Base-by-base conservation (phyloP, 768 basidiomycete genomes). In the Sarcomyxa edulis region DNA sequence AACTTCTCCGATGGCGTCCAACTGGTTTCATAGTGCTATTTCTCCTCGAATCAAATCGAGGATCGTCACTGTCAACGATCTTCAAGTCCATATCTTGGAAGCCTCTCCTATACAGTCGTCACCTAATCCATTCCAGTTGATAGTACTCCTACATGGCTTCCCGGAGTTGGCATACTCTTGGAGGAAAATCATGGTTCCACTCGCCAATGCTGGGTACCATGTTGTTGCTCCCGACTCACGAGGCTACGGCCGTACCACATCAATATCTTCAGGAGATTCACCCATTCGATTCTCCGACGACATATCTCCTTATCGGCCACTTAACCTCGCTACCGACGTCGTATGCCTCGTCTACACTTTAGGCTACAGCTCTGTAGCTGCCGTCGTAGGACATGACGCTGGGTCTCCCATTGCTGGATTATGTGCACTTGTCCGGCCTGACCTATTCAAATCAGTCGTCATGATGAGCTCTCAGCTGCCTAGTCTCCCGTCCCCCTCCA, bases 121-220 rank as follows among this genome's bases (percentile, higher is more conserved):
- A 26, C 50, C 56, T 16, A 55, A 60, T 5, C 75, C 72, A 1
- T n/a, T n/a, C 5, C 75, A 71, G 1, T 63, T 83, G 10, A 48
- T 81, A 32, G 37, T 83, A 21, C 71, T 84, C 16, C 52, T 83
- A 2, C 79, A 82, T 44, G 81, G 80, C 29, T 83, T 83, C 51
- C 79, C 80, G 7, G 80, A 82, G 48, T 63, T 82, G 5, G 71
- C 78, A 2, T 78, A 74, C 50, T 81, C 78, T 6, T 83, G 78
- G 77, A 65, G 81, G 10, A 76, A 78, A 43, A 42, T 81, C 24
- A 64, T 83, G 22, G 48, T 56, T 0, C 76, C 76, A 0, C 63
- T 83, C 18, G 52, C 72, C 0, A 46, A 56, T 4, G 60, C 63
- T 2, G 79, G 80, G 1, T 81, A 72, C 55, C 66, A 72, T 37